Percentiles rank a stretch among this genome's conserved stretches.
Evolutionary conservation across 225 moss, liverwort and hornwort species (phyloP).

Genomic region (Polytrichum commune): DNA sequence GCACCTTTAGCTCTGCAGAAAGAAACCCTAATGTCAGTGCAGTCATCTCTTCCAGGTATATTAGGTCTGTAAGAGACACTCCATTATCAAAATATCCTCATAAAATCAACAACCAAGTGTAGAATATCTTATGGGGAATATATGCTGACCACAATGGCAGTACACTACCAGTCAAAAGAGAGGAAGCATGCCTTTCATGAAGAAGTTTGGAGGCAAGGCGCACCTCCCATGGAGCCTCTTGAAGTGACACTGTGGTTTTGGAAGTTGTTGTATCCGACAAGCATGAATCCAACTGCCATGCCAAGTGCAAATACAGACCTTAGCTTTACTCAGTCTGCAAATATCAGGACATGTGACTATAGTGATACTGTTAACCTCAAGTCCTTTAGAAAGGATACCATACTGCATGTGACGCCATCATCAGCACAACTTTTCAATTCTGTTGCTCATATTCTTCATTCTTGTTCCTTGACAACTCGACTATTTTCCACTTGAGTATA

Average conservation of each 20-base stretch:
- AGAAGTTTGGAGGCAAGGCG: slow-evolving; percentile 84
- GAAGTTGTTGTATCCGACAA: slow-evolving; percentile 53
- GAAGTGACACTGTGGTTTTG: slow-evolving; percentile 43
- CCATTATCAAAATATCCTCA: no score
- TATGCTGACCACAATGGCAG: not conserved
- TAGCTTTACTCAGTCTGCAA: not conserved
- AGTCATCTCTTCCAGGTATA: no score
- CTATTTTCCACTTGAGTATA: not conserved
- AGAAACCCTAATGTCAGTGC: not conserved
- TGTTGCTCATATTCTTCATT: not conserved
- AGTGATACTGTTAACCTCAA: not conserved
- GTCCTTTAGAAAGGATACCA: slow-evolving; percentile 6
- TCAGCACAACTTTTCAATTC: no score
- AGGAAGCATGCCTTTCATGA: slow-evolving; percentile 73
- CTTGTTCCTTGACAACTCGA: not conserved
- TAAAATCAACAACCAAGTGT: no score
- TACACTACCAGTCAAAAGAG: slow-evolving; percentile 17
- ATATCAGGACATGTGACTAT: not conserved
- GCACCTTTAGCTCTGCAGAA: slow-evolving; percentile 61
- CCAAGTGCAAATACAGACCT: slow-evolving; percentile 10
- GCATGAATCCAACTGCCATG: slow-evolving; percentile 52
- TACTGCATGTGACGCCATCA: not conserved
- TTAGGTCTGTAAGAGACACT: no score
- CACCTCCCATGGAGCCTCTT: slow-evolving; percentile 88
- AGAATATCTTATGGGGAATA: no score